These are phyloP conservation scores for Agapanthus africanus DNA, from an alignment of 106 monocot species.

Conservation along the genomic window DNA sequence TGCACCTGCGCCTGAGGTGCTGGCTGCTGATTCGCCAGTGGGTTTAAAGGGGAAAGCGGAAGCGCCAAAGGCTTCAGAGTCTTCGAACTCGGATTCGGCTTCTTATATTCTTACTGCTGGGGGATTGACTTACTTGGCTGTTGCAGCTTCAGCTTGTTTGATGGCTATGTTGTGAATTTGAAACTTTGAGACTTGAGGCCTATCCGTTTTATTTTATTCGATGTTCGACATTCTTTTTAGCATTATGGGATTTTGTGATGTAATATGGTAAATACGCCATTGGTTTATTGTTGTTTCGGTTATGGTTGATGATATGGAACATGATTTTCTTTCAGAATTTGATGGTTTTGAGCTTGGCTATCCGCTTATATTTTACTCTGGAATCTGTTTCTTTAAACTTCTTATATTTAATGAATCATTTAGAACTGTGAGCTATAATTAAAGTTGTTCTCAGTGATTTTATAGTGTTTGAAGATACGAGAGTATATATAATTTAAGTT, in stretches of 20 bases:
- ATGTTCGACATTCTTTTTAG: background rate
- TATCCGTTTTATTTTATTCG: background rate
- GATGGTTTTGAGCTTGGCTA: too few relatives aligned
- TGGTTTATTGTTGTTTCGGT: conserved; percentile 7
- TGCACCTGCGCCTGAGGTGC: conserved; percentile 50
- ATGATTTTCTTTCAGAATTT: too few relatives aligned
- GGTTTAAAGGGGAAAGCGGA: conserved; percentile 1
- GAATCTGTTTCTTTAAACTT: background rate
- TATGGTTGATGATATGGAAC: too few relatives aligned
- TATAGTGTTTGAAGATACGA: too few relatives aligned
- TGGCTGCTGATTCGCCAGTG: conserved; percentile 21
- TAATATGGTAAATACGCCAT: conserved; percentile 4
- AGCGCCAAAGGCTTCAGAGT: conserved; percentile 16
- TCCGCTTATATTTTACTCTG: background rate
- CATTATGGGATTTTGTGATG: conserved; percentile 5
- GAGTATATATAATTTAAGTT: too few relatives aligned
- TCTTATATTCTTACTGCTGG: too few relatives aligned
- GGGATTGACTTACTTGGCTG: background rate
- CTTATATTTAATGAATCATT: background rate
- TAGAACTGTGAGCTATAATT: background rate
- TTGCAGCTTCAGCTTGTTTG: conserved; percentile 25
- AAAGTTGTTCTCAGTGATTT: too few relatives aligned
- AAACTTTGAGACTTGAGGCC: background rate
- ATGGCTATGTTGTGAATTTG: conserved; percentile 27
- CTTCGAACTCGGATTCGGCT: background rate